Evolutionary conservation across 306 rosid species (phyloP).

Genomic region (Cucumis melo): DNA sequence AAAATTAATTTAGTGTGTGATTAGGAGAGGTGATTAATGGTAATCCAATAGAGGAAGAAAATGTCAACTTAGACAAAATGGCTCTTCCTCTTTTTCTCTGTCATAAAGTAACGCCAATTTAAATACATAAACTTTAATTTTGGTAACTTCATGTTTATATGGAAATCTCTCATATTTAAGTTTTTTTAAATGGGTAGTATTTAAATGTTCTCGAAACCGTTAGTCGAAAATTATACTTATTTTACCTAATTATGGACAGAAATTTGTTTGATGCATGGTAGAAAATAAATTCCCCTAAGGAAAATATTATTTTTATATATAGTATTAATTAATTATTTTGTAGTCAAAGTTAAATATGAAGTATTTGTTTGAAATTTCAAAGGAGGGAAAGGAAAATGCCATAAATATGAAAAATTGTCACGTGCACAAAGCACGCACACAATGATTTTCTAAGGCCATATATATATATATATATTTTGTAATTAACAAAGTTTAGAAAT

Average conservation of each 20-base stretch:
- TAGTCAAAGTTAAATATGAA: neutral
- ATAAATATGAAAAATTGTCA: neutral
- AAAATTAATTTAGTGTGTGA: neutral
- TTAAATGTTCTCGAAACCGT: neutral
- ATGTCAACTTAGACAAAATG: neutral
- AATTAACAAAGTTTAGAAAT: neutral
- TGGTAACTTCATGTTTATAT: neutral
- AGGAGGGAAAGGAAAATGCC: neutral
- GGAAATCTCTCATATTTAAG: neutral
- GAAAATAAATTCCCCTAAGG: too few relatives aligned
- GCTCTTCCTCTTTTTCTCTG: neutral
- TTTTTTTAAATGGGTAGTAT: neutral
- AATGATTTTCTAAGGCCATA: neutral
- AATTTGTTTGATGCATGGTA: too few relatives aligned
- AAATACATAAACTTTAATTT: neutral
- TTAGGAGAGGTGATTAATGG: neutral
- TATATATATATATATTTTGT: too few relatives aligned
- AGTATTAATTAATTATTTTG: neutral
- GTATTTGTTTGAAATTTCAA: neutral
- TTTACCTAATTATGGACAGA: too few relatives aligned
- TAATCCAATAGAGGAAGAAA: neutral
- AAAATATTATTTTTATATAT: neutral
- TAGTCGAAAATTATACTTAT: neutral
- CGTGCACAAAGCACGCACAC: neutral
- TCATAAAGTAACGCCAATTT: neutral